These are phyloP conservation scores for Trypanosoma lewisi DNA, from an alignment of 208 protist species.

Conservation along the genomic window DNA sequence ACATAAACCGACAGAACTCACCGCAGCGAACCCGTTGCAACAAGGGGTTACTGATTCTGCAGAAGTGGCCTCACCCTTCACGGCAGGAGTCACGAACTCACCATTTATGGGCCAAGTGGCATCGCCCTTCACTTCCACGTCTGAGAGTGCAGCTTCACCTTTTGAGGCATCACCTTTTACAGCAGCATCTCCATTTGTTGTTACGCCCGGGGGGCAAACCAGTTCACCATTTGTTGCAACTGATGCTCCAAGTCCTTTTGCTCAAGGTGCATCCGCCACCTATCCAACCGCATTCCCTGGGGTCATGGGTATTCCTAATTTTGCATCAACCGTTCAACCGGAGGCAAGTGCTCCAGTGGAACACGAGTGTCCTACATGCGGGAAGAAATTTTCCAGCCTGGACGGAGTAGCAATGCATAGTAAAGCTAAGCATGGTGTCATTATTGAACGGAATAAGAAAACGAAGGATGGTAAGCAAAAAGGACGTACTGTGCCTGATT, in stretches of 20 bases:
- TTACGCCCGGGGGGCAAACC: constrained; percentile 14
- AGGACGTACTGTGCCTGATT: constrained; percentile 30
- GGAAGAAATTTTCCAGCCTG: constrained; percentile 55
- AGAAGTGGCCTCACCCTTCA: constrained; percentile 67
- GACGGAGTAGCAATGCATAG: constrained; percentile 75
- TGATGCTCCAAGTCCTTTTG: constrained; percentile 19
- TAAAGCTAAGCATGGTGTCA: constrained; percentile 74
- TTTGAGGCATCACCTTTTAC: constrained; percentile 49
- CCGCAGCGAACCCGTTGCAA: constrained; percentile 3
- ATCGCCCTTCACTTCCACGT: constrained; percentile 29
- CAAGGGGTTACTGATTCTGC: constrained; percentile 4
- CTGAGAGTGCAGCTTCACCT: constrained; percentile 26
- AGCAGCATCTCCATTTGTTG: constrained; percentile 23
- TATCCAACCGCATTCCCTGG: constrained; percentile 1
- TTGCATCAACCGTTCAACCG: constrained; percentile 19
- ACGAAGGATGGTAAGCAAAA: constrained; percentile 12
- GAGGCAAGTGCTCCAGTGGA: constrained; percentile 18
- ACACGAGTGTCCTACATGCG: constrained; percentile 62
- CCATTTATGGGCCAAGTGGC: constrained; percentile 29
- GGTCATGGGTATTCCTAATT: background rate
- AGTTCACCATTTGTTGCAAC: constrained; percentile 44
- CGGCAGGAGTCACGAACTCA: constrained; percentile 24
- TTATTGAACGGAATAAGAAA: constrained; percentile 39
- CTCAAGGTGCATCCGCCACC: background rate
- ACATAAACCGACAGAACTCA: constrained; percentile 10